phyloP scores from a whole-genome alignment of 768 basidiomycete species.

The Lactarius pseudohatsudake region DNA sequence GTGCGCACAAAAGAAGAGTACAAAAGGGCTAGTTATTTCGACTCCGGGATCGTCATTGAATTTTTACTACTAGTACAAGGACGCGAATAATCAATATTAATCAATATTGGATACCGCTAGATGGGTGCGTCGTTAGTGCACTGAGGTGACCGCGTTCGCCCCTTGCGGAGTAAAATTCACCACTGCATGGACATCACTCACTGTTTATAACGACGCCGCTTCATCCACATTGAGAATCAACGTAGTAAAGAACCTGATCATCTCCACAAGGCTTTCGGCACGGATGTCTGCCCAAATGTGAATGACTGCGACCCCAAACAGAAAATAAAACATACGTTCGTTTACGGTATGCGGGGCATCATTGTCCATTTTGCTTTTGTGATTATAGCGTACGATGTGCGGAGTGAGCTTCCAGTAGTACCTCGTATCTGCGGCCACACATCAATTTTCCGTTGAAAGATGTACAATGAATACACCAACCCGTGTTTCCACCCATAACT shows the following conservation, averaged over 20 bases:
- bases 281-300: constrained; percentile 42
- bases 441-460: not conserved
- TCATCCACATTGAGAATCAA: constrained; percentile 72
- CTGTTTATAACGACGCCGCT: constrained; percentile 9
- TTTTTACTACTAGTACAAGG: too few species aligned
- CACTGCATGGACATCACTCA: not conserved
- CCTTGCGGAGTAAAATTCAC: too few species aligned
- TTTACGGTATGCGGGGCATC: constrained; percentile 63
- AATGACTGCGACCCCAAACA: not conserved
- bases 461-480: constrained; percentile 28
- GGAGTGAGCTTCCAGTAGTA: constrained; percentile 27
- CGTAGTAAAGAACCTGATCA: constrained; percentile 62
- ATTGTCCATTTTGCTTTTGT: constrained; percentile 34
- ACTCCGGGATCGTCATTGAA: too few species aligned
- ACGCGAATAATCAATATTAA: too few species aligned
- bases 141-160: not conserved
- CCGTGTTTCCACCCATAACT: constrained; percentile 39
- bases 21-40: too few species aligned
- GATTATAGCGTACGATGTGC: constrained; percentile 27
- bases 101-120: too few species aligned
- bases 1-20: too few species aligned
- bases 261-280: constrained; percentile 56
- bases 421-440: constrained; percentile 20
- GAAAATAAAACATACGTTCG: constrained; percentile 51
- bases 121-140: too few species aligned